Evolutionary conservation across 2,329 filamentous ascomycete genomes (phyloP).

Genomic region (Taxawa tesnikishii): DNA sequence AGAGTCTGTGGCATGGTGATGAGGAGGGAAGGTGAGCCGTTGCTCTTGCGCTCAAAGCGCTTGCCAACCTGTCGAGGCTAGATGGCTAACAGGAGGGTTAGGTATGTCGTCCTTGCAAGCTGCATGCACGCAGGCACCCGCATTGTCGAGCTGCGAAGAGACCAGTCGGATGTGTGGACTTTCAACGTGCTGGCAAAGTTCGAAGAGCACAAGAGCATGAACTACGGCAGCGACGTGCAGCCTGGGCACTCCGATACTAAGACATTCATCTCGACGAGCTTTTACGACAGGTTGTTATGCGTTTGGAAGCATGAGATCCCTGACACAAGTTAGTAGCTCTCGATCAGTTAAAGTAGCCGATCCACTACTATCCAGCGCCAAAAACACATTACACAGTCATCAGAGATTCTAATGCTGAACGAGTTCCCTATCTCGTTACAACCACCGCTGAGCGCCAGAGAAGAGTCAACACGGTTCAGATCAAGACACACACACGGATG

Average conservation of each 20-base stretch:
- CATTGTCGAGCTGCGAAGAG: conserved; percentile 38
- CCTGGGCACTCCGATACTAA: conserved; percentile 19
- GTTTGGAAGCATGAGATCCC: conserved; percentile 41
- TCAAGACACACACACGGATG: too few relatives aligned
- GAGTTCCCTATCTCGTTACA: too few relatives aligned
- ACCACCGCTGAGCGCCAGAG: too few relatives aligned
- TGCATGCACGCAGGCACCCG: conserved; percentile 86
- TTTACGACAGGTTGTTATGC: conserved; percentile 61
- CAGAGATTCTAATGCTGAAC: too few relatives aligned
- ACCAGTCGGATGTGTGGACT: conserved; percentile 35
- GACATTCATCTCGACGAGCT: conserved; percentile 58
- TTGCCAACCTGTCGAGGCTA: too few relatives aligned
- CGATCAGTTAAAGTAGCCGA: too few relatives aligned
- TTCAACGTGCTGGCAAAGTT: conserved; percentile 60
- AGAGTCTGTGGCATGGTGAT: conserved; percentile 35
- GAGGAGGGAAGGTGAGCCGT: conserved; percentile 7
- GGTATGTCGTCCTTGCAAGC: conserved; percentile 57
- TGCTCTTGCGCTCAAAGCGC: too few relatives aligned
- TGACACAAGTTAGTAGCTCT: too few relatives aligned
- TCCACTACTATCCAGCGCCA: too few relatives aligned
- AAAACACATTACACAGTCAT: too few relatives aligned
- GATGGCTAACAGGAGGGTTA: conserved; percentile 5
- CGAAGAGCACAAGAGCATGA: conserved; percentile 86
- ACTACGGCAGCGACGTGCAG: conserved; percentile 71
- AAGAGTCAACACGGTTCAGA: too few relatives aligned